Evolutionary conservation across 371 early-diverging fungal species (phyloP), one percentile per base, ranked within the genome.

Genomic region (Mortierella polycephala): DNA sequence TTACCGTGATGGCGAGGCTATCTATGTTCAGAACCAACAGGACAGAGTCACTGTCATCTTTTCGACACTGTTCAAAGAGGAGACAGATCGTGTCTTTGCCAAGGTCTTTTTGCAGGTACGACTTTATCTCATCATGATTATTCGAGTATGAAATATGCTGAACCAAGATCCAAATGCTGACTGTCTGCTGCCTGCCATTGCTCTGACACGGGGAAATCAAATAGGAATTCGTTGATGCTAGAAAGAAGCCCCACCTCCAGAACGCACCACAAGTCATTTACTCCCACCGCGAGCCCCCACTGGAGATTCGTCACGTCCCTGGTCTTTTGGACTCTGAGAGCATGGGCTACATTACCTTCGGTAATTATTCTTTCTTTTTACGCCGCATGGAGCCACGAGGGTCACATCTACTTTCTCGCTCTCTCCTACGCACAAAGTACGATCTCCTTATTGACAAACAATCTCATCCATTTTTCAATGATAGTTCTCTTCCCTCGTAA

Each of bases 1-100:
- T 76, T 98, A 98, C 75, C 92, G 99, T 61, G 93, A 95, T 53
- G 93, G 91, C 59, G 99, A 99, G 83, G 92, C 95, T 37, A 94
- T 97, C 64, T 97, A 93, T 76, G 85, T 98, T 66, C 91, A 95
- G 76, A 94, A 96, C 50, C 90, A 86, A 67, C 85, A 90, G 54
- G 99, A 99, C 82, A 92, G 98, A 45, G 96, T 98, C 67, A 98
- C 98, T 5, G 98, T 97, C 41, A 95, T 98, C 62, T 98, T 98
- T 83, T 94, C 95, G 53, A 96, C 97, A 30, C 85, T 89, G 74
- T 99, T 99, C 84, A 95, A 96, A 86, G 98, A 98, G 67, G 98
- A 97, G 73, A 95, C 96, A 7, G 99, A 99, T 82, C 89, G 91
- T 55, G 92, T 97, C 64, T 92, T 96, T 85, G 99, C 96, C 63